Evolutionary conservation across 108 stramenopile genomes (phyloP).

Genomic region (Nitzschia palea): DNA sequence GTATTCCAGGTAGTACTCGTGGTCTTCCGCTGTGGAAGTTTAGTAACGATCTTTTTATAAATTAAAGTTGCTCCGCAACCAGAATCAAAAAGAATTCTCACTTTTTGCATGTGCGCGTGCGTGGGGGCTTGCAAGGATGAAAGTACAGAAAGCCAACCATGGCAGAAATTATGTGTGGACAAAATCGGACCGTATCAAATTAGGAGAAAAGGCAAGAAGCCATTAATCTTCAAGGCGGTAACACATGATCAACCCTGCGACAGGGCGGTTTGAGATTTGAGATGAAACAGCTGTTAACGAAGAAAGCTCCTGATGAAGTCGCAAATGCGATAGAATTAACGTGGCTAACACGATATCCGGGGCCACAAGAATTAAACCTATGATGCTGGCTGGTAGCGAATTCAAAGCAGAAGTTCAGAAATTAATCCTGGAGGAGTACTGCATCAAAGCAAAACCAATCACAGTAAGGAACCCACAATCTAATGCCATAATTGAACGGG

Average conservation of each 20-base stretch:
- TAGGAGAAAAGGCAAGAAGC: constrained; percentile 8
- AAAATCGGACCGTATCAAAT: constrained; percentile 44
- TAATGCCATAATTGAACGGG: constrained; percentile 24
- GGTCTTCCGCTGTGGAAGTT: too few species aligned
- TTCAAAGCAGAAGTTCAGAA: constrained; percentile 36
- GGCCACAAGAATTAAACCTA: constrained; percentile 22
- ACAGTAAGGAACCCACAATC: constrained; percentile 26
- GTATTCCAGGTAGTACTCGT: too few species aligned
- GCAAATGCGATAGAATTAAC: constrained; percentile 15
- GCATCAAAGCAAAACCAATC: background rate
- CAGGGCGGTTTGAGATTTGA: constrained; percentile 54
- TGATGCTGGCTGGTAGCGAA: constrained; percentile 47
- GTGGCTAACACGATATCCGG: constrained; percentile 45
- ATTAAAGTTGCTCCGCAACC: too few species aligned
- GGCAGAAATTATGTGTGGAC: constrained; percentile 42
- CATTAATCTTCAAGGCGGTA: background rate
- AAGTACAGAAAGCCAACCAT: constrained; percentile 16
- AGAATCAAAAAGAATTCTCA: too few species aligned
- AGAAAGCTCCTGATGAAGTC: constrained; percentile 11
- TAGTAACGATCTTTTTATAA: too few species aligned
- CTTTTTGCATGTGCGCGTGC: too few species aligned
- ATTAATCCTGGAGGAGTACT: constrained; percentile 11
- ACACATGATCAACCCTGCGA: constrained; percentile 42
- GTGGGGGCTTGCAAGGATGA: too few species aligned
- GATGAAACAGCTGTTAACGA: constrained; percentile 32